phyloP scores from a whole-genome alignment of 805 yeast genomes.

The Starmerella davenportii region DNA sequence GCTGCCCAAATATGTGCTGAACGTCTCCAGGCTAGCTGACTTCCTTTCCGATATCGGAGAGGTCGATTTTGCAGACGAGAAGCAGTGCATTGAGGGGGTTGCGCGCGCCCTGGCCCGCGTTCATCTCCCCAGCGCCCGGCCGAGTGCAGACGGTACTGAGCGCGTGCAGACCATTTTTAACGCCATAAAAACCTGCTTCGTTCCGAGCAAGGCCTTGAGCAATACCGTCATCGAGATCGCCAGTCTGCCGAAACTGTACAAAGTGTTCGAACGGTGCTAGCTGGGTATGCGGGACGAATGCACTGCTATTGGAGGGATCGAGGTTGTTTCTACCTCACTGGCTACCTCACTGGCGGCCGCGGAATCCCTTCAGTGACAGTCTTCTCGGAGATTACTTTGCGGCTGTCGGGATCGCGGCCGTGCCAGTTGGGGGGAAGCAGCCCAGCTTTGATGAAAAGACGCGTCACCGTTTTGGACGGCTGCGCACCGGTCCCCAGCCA shows the following conservation, averaged over 20 bases:
- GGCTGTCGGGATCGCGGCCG: conserved; percentile 14
- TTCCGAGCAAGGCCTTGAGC: conserved; percentile 40
- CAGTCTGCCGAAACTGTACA: conserved; percentile 74
- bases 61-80: conserved; percentile 32
- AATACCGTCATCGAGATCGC: conserved; percentile 66
- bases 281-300: too few species aligned
- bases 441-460: conserved; percentile 55
- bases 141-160: conserved; percentile 24
- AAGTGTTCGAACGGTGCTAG: conserved; percentile 76
- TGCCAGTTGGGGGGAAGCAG: conserved; percentile 30
- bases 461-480: conserved; percentile 66
- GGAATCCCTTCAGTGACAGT: conserved; percentile 10
- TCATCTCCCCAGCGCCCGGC: conserved; percentile 38
- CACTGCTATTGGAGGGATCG: too few species aligned
- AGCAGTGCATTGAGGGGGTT: conserved; percentile 47
- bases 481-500: conserved; percentile 98
- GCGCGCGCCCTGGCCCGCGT: conserved; percentile 51
- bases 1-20: conserved; percentile 44
- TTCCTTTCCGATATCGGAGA: conserved; percentile 47
- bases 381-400: conserved; percentile 8
- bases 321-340: too few species aligned
- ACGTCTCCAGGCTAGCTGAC: conserved; percentile 42
- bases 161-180: conserved; percentile 37
- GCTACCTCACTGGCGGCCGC: conserved; percentile 16
- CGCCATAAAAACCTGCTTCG: conserved; percentile 37